These are phyloP conservation scores for Eucalyptus leucophloia DNA, from an alignment of 345 rosid genomes.

Conservation along the genomic window DNA sequence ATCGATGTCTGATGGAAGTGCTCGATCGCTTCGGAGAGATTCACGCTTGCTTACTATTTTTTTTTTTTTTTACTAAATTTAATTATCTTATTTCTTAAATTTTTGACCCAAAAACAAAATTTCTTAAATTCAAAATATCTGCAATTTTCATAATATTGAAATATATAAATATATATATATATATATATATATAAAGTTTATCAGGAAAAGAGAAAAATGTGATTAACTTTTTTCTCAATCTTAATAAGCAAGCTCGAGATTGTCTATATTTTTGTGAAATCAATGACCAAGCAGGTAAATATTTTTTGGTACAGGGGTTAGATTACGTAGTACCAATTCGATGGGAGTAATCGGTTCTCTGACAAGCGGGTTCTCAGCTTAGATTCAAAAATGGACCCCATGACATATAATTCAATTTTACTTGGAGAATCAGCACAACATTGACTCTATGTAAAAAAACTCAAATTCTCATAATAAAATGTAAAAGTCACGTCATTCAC, in stretches of 20 bases:
- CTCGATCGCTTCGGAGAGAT: background rate
- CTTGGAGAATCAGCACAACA: fast-evolving
- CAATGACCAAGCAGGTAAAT: background rate
- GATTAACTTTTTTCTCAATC: background rate
- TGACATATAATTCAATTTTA: fast-evolving
- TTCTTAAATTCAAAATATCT: background rate
- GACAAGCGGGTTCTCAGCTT: fast-evolving
- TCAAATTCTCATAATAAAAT: background rate
- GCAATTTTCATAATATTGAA: background rate
- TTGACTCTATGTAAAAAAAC: background rate
- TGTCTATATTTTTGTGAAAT: background rate
- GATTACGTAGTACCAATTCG: background rate
- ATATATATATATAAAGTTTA: background rate
- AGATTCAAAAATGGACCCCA: background rate
- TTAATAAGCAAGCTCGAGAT: background rate
- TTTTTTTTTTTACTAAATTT: background rate
- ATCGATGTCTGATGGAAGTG: background rate
- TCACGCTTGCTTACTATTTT: background rate
- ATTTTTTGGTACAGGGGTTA: background rate
- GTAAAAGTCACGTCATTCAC: fast-evolving
- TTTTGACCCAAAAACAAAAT: too few relatives aligned
- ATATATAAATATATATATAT: too few relatives aligned
- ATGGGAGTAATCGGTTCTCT: fast-evolving
- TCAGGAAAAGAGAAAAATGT: background rate
- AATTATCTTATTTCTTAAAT: background rate